Evolutionary conservation across 192 early-diverging fungal species (phyloP), one percentile per base, ranked within the genome.

Genomic region (Coemansia sp.): DNA sequence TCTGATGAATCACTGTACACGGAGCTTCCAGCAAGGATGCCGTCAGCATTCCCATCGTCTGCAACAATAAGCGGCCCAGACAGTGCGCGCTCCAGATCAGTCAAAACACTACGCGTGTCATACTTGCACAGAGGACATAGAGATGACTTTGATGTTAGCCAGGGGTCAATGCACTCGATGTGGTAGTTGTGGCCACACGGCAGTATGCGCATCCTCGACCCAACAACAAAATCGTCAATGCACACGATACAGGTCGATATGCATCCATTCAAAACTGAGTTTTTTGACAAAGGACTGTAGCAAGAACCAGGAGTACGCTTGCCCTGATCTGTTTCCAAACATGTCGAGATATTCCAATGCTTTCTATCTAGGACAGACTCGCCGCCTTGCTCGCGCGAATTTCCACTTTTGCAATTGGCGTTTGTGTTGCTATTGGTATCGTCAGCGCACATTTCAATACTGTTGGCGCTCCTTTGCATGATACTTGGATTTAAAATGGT

Each of bases 171-270:
- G 62, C 85, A 86, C 32, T 79, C 82, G 10, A 78, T 78, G 62
- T 86, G 85, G 66, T 83, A 86, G 67, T 76, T 75, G 77, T 86
- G 85, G 18, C 80, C 74, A 39, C 84, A 85, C 7, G 84, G 84
- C 58, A 85, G 65, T 36, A 80, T 76, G 45, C 84, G 76, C 78
- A 80, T 77, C 56, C 71, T 73, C 42, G 73, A 73, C 8, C 82
- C 82, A 32, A 71, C 69, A 0, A 69, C 74, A 71, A 84, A 84
- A 49, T 84, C 82, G 39, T 84, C 82, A 37, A 84, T 84, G 59
- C 82, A 84, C n/a, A 84, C 78, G 43, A 76, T 80, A 58, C 82
- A 84, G 5, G 81, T 83, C 42, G 80, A 71, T 56, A 82, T 82
- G 42, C 71, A 74, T 16, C 80, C 75, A 60, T 68, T 68, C 43